These are phyloP conservation scores for Coleophoma crateriformis DNA, from an alignment of 2,329 filamentous ascomycete species.

Conservation along the genomic window DNA sequence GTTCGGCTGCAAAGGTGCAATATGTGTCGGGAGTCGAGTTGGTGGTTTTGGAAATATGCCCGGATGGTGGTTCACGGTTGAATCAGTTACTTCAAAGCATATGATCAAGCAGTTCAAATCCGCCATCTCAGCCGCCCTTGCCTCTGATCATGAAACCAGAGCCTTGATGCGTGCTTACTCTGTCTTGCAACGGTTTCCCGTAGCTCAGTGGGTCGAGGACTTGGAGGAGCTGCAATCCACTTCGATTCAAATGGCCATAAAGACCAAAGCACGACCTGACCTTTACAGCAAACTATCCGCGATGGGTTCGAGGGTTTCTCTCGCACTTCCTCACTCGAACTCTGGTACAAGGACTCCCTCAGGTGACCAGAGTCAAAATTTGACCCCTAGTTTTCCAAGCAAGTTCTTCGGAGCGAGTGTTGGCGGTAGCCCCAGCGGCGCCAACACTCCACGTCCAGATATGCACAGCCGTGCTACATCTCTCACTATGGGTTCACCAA, in stretches of 20 bases:
- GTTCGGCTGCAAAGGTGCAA: slow-evolving; percentile 61
- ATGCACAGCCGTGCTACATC: not conserved
- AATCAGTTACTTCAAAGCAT: slow-evolving; percentile 56
- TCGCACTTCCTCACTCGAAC: slow-evolving; percentile 25
- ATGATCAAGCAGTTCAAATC: slow-evolving; percentile 58
- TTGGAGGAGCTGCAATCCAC: slow-evolving; percentile 55
- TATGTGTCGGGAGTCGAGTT: slow-evolving; percentile 60
- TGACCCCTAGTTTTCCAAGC: not conserved
- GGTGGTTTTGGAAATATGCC: slow-evolving; percentile 64
- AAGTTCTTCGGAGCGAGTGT: not conserved
- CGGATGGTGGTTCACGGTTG: slow-evolving; percentile 65
- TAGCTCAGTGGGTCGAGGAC: slow-evolving; percentile 60
- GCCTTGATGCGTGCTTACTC: slow-evolving; percentile 59
- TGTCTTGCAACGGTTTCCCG: slow-evolving; percentile 59
- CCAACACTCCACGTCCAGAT: not conserved
- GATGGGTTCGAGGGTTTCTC: not conserved
- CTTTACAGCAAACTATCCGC: not conserved
- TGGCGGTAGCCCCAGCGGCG: not conserved
- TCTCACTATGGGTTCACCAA: not conserved
- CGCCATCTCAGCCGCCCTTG: slow-evolving; percentile 54
- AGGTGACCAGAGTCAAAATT: slow-evolving; percentile 23
- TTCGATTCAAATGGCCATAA: slow-evolving; percentile 45
- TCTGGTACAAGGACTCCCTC: slow-evolving; percentile 41
- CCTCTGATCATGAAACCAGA: slow-evolving; percentile 46
- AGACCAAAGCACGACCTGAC: not conserved